Evolutionary conservation across 495 filamentous ascomycete genomes (phyloP), one percentile per base, ranked within the genome.

Genomic region (Podospora anserina): DNA sequence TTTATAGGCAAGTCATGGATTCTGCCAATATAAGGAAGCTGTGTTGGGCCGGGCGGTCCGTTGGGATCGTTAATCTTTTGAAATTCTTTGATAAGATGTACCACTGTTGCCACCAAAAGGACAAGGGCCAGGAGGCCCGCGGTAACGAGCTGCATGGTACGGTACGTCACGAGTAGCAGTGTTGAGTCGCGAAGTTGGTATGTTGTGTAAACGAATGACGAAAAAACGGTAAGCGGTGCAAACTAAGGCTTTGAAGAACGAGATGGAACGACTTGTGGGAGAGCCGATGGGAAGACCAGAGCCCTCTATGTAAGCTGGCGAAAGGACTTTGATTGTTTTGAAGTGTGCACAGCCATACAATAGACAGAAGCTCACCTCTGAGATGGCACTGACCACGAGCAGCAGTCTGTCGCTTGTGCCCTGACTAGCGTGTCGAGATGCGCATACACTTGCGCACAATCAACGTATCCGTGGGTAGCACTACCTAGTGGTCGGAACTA

Each of bases 1-100:
- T 81, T 65, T 63, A 81, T 81, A 4, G 82, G 81, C 1, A 85
- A 70, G 61, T 85, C 83, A 55, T 83, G 80, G 61, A 85, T 72
- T 0, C 82, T 76, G 6, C 83, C 83, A 39, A 85, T 58, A 56
- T 78, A 79, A 0, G 82, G 82, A 20, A 78, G 30, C 20, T 77
- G 71, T 11, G 73, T 80, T 27, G 80, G 80, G 0, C 80, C 80
- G 0, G 80, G 80, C 15, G 73, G 62, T 30, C 68, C 74, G 9
- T 69, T 69, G 7, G 76, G 75, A 28, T 71, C 67, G 68, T 82
- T 82, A 15, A 80, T 75, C 56, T 76, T 67, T 44, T 71, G 74
- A 57, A 73, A 81, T 49, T 65, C 23, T 23, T 68, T 75, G 66
- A 74, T 63, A 27, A 80, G 64, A 61, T 76, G 78, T 20, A 79